Evolutionary conservation across 352 stramenopile species (phyloP).

Genomic region (Globisporangium spinosum): DNA sequence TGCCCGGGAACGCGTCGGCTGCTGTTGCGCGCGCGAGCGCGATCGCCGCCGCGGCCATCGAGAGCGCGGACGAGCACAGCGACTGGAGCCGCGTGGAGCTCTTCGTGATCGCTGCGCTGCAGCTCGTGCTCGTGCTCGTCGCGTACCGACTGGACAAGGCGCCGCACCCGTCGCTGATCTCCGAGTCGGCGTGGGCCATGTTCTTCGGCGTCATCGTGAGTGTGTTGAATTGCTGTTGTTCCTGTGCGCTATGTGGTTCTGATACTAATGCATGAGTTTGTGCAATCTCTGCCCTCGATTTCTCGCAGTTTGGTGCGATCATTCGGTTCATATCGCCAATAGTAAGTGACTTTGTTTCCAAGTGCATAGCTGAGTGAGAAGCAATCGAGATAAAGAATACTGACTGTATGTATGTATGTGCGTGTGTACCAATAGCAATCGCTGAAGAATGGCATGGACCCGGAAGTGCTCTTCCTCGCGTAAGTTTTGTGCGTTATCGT

Average conservation of each 20-base stretch:
- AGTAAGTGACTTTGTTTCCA: conserved; percentile 21
- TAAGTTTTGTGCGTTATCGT: conserved; percentile 23
- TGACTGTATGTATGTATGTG: conserved; percentile 1
- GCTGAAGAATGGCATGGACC: conserved; percentile 77
- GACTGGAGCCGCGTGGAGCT: conserved; percentile 78
- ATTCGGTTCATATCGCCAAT: conserved; percentile 81
- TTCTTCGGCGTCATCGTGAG: conserved; percentile 81
- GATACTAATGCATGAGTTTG: neutral
- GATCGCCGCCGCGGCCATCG: conserved; percentile 17
- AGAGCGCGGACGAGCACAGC: conserved; percentile 22
- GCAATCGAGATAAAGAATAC: neutral
- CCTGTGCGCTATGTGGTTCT: neutral
- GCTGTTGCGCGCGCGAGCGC: conserved; percentile 15
- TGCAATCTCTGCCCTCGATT: neutral
- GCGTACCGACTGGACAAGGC: conserved; percentile 75
- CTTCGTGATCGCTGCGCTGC: conserved; percentile 75
- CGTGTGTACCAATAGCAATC: conserved; percentile 43
- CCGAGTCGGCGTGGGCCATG: conserved; percentile 78
- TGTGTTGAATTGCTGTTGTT: neutral
- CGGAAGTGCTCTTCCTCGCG: conserved; percentile 82
- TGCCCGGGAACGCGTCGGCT: conserved; percentile 18
- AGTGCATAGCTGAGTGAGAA: neutral
- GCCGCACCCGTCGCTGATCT: conserved; percentile 63
- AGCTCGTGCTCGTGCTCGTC: conserved; percentile 78
- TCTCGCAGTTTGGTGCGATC: conserved; percentile 59